Base-by-base conservation (phyloP, 176 grass and related monocot species). In the Metroxylon sagu region DNA sequence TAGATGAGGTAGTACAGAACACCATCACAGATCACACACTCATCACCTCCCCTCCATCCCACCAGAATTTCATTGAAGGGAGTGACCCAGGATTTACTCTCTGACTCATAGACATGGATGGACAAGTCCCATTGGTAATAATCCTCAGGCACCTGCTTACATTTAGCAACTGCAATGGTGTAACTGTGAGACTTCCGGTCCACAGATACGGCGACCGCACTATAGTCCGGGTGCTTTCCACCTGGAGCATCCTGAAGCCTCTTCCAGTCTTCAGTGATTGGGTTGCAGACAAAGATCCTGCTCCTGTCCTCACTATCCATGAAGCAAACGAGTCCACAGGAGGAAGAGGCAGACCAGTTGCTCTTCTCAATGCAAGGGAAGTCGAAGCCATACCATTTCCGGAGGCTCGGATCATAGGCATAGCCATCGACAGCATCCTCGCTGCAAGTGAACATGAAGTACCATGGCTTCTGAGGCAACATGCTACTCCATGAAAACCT, bases 381-480 rank as follows among this genome's bases (percentile, higher is more conserved):
- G 27, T 56, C 65, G 18, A 68, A 68, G 18, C 28, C 26, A 52
- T 56, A 68, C 65, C 65, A 68, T 31, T 56, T 68, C 49, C 65
- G 65, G 65, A 68, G 65, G 28, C 65, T 68, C 18, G 65, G 65
- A 18, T 68, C 52, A 26, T 68, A 68, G 26, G 21, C 65, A 14
- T 16, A 55, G 18, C 65, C 65, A 0, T 51, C 18, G 7, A 68
- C 52, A 14, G 65, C 28, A 15, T 68, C 52, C 29, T 35, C 29
- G 26, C 29, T 51, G 26, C 52, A 56, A 28, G 50, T 66, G 52
- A 43, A 68, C 65, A 68, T 56, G 8, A 68, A 68, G 52, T 56
- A 56, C 65, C 65, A 68, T 39, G 51, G 52, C 53, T 68, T 56
- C 65, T 55, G 65, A 2, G 65, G 52, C 6, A 18, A 16, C 52